phyloP scores from a whole-genome alignment of 345 rosid genomes.

The Kernera saxatilis region DNA sequence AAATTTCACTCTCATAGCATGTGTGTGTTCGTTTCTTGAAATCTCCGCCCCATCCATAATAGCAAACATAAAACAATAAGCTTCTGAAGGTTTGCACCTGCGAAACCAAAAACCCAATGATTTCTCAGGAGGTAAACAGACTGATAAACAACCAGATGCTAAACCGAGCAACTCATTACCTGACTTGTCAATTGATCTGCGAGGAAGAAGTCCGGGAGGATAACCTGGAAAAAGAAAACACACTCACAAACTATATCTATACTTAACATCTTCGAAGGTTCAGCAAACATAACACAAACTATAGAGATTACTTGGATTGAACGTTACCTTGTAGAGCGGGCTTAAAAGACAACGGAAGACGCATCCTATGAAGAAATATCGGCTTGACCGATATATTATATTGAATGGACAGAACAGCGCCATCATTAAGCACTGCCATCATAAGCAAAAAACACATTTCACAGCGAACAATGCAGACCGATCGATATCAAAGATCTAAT shows the following conservation, averaged over 20 bases:
- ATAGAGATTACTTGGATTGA: neutral
- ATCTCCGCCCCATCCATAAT: constrained; percentile 60
- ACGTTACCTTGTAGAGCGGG: constrained; percentile 70
- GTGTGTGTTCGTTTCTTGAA: constrained; percentile 42
- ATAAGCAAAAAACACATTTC: neutral
- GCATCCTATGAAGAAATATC: constrained; percentile 49
- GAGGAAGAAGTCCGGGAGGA: constrained; percentile 79
- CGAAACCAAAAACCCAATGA: neutral
- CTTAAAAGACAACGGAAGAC: constrained; percentile 47
- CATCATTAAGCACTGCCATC: constrained; percentile 41
- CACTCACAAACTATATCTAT: neutral
- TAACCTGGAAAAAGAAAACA: constrained; percentile 39
- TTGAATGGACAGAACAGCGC: constrained; percentile 59
- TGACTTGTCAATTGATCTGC: constrained; percentile 90
- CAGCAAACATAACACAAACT: neutral
- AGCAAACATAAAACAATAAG: constrained; percentile 53
- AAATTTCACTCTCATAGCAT: constrained; percentile 44
- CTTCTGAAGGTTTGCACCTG: constrained; percentile 63
- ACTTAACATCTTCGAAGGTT: neutral
- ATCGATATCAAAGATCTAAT: neutral
- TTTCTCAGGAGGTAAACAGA: neutral
- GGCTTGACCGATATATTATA: constrained; percentile 54
- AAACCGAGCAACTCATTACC: constrained; percentile 29
- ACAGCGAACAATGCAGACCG: neutral
- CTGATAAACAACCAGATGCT: neutral